Percentiles rank a stretch among this genome's conserved stretches.
phyloP scores from a whole-genome alignment of 345 rosid genomes.

The Salix exigua region DNA sequence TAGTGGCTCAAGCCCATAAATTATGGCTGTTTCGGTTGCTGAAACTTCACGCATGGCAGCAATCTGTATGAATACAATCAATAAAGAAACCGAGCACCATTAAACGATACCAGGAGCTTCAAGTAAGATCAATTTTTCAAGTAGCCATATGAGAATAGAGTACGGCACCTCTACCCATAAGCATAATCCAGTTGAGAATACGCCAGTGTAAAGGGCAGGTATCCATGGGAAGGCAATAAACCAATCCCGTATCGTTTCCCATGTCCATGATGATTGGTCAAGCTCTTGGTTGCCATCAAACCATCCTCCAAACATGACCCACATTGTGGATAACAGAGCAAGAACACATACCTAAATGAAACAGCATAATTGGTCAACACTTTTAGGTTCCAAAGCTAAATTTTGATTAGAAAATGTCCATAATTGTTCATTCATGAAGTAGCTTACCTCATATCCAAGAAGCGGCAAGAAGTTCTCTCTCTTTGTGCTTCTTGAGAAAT shows the following conservation, averaged over 20 bases:
- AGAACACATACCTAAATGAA: conserved; percentile 41
- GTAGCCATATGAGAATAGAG: too few relatives aligned
- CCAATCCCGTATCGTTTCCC: conserved; percentile 40
- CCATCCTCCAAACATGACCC: conserved; percentile 47
- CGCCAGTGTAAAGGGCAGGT: conserved; percentile 55
- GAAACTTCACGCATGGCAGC: conserved; percentile 61
- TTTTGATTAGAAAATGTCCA: too few relatives aligned
- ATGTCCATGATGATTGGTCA: conserved; percentile 45
- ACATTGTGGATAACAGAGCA: conserved; percentile 41
- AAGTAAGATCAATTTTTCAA: not conserved
- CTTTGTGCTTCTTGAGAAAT: conserved; percentile 47
- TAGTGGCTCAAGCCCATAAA: conserved; percentile 63
- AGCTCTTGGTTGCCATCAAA: conserved; percentile 21
- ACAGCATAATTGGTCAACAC: conserved; percentile 7
- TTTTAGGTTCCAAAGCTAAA: not conserved
- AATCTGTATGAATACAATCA: conserved; percentile 33
- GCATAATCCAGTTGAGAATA: conserved; percentile 53
- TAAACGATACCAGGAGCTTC: not conserved
- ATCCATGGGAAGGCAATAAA: conserved; percentile 59
- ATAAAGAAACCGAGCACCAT: not conserved
- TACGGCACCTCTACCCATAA: conserved; percentile 58
- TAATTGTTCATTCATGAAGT: not conserved
- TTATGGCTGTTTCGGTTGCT: conserved; percentile 54
- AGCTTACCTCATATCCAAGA: conserved; percentile 51
- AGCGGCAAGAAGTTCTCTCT: conserved; percentile 46